A percentile compares a stretch with the other conserved stretches of the same genome.
Conservation (phyloP, 441 rosid species). For the Euphorbia celastroides region DNA sequence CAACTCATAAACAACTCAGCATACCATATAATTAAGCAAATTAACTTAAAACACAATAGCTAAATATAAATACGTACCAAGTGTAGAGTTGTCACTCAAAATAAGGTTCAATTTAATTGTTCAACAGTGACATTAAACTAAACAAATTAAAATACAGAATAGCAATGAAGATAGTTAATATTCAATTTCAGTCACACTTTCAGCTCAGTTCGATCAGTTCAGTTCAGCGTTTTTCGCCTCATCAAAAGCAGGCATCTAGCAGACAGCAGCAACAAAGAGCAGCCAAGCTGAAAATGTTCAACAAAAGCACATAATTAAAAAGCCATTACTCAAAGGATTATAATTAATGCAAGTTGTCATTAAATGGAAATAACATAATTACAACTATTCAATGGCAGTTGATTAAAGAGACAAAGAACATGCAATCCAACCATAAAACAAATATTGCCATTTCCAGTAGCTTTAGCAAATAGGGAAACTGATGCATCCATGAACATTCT, state of each 20-base stretch:
- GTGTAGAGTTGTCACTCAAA: background rate
- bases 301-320: background rate
- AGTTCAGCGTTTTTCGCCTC: background rate
- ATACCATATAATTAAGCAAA: background rate
- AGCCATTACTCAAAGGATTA: background rate
- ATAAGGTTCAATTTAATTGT: constrained; percentile 19
- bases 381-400: background rate
- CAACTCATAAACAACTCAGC: constrained; percentile 4
- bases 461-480: too few species aligned
- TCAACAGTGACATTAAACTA: background rate
- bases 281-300: constrained; percentile 40
- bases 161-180: background rate
- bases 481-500: too few species aligned
- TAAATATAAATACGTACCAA: background rate
- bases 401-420: background rate
- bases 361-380: background rate
- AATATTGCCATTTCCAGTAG: background rate
- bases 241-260: constrained; percentile 47
- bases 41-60: background rate
- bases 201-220: background rate
- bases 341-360: background rate
- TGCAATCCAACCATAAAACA: background rate
- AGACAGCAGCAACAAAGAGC: constrained; percentile 59
- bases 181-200: background rate
- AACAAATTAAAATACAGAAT: background rate